Conservation (phyloP, 2,329 filamentous ascomycete species). For the Clarireedia sp. region DNA sequence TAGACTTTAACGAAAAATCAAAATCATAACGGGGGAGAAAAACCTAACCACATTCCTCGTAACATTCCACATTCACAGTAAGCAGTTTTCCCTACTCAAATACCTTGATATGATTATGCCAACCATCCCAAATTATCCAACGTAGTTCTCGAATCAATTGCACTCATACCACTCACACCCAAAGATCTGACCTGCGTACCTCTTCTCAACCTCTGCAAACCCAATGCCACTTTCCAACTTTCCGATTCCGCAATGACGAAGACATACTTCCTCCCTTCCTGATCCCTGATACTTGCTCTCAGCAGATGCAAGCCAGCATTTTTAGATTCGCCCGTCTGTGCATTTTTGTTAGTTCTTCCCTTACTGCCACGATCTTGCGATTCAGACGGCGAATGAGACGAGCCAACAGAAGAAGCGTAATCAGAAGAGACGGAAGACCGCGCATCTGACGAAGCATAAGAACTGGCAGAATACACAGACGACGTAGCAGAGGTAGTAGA, state of each 20-base stretch:
- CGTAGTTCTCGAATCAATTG: slow-evolving; percentile 44
- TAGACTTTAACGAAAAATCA: background rate
- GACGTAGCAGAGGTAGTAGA: slow-evolving; percentile 30
- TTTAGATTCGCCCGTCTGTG: slow-evolving; percentile 47
- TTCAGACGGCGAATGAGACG: slow-evolving; percentile 16
- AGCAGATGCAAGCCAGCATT: slow-evolving; percentile 52
- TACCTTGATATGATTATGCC: background rate
- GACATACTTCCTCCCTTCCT: slow-evolving; percentile 57
- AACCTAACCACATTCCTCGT: background rate
- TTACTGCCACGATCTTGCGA: background rate
- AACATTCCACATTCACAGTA: background rate
- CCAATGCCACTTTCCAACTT: slow-evolving; percentile 59
- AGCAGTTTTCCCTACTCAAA: background rate
- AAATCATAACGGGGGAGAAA: background rate
- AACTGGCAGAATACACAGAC: slow-evolving; percentile 32
- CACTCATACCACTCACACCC: slow-evolving; percentile 48
- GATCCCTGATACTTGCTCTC: slow-evolving; percentile 55
- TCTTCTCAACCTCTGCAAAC: slow-evolving; percentile 51
- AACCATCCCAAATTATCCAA: slow-evolving; percentile 51
- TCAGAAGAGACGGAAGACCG: slow-evolving; percentile 23
- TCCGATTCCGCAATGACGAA: slow-evolving; percentile 59
- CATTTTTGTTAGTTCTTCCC: slow-evolving; percentile 22
- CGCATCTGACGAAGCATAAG: slow-evolving; percentile 22
- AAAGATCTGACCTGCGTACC: slow-evolving; percentile 53
- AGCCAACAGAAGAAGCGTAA: slow-evolving; percentile 26